Percentiles rank a stretch among this genome's conserved stretches.
phyloP scores from a whole-genome alignment of 2,329 filamentous ascomycete genomes.

The Tolypocladium guangdongense region DNA sequence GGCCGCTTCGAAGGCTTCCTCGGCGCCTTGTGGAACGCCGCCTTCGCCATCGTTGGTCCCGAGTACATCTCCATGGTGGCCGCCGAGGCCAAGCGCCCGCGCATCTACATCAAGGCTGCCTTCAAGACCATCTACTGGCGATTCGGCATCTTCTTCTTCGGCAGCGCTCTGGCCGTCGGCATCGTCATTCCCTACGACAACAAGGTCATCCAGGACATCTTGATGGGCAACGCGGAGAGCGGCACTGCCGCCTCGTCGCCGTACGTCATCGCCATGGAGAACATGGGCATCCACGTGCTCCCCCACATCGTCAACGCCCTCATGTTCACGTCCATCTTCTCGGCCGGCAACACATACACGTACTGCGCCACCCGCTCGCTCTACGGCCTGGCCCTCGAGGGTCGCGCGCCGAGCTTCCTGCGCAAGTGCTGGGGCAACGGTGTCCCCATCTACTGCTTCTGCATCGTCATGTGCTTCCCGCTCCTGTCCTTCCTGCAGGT shows the following conservation, averaged over 20 bases:
- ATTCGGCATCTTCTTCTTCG: slow-evolving; percentile 59
- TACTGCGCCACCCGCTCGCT: slow-evolving; percentile 40
- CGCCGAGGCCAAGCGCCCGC: slow-evolving; percentile 55
- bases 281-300: slow-evolving; percentile 39
- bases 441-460: slow-evolving; percentile 49
- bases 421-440: slow-evolving; percentile 48
- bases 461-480: slow-evolving; percentile 40
- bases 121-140: slow-evolving; percentile 67
- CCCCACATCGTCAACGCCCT: slow-evolving; percentile 48
- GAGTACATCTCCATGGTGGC: slow-evolving; percentile 61
- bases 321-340: slow-evolving; percentile 31
- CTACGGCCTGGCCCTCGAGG: slow-evolving; percentile 38
- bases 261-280: slow-evolving; percentile 52
- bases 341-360: slow-evolving; percentile 39
- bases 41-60: slow-evolving; percentile 54
- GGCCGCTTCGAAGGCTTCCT: slow-evolving; percentile 64
- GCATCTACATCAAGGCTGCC: slow-evolving; percentile 52
- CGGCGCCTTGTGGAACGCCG: slow-evolving; percentile 52
- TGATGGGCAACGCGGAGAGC: slow-evolving; percentile 26
- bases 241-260: slow-evolving; percentile 46
- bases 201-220: slow-evolving; percentile 36
- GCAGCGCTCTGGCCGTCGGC: slow-evolving; percentile 55
- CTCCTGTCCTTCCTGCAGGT: slow-evolving; percentile 42
- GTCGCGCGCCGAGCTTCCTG: slow-evolving; percentile 39
- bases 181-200: slow-evolving; percentile 59